phyloP scores from a whole-genome alignment of 2,329 filamentous ascomycete species.

The Hysterium pulicare region DNA sequence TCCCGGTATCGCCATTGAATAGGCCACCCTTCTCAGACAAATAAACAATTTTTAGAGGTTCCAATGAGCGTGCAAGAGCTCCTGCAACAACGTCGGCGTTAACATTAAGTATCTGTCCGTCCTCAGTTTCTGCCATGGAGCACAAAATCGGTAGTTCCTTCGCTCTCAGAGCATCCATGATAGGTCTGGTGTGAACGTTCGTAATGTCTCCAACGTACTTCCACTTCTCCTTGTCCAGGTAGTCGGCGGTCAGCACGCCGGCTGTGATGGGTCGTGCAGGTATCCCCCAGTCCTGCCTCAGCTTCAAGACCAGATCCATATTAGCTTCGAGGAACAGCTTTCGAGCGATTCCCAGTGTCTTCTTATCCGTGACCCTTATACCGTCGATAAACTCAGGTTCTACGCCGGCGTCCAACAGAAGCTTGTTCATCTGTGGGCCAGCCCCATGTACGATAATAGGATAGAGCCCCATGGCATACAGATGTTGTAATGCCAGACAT shows the following conservation, averaged over 20 bases:
- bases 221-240: slow-evolving; percentile 94
- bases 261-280: slow-evolving; percentile 83
- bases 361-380: slow-evolving; percentile 91
- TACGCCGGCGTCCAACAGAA: slow-evolving; percentile 84
- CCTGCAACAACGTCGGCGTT: slow-evolving; percentile 96
- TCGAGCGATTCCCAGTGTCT: slow-evolving; percentile 85
- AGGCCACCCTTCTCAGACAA: slow-evolving; percentile 97
- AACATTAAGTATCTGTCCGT: slow-evolving; percentile 92
- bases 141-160: slow-evolving; percentile 91
- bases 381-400: slow-evolving; percentile 96
- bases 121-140: slow-evolving; percentile 90
- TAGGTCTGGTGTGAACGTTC: slow-evolving; percentile 82
- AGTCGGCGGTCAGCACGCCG: slow-evolving; percentile 88
- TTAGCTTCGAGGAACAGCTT: slow-evolving; percentile 96
- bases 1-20: slow-evolving; percentile 87
- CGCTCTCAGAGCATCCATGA: slow-evolving; percentile 82
- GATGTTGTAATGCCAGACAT: slow-evolving; percentile 81
- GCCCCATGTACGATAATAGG: slow-evolving; percentile 95
- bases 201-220: slow-evolving; percentile 95
- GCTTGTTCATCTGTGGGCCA: slow-evolving; percentile 89
- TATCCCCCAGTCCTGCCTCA: slow-evolving; percentile 80
- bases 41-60: slow-evolving; percentile 97
- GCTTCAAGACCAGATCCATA: slow-evolving; percentile 81
- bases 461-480: slow-evolving; percentile 91
- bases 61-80: slow-evolving; percentile 80